Evolutionary conservation across 495 filamentous ascomycete species (phyloP), one percentile per base, ranked within the genome.

Genomic region (Evansstolkia leycettana): DNA sequence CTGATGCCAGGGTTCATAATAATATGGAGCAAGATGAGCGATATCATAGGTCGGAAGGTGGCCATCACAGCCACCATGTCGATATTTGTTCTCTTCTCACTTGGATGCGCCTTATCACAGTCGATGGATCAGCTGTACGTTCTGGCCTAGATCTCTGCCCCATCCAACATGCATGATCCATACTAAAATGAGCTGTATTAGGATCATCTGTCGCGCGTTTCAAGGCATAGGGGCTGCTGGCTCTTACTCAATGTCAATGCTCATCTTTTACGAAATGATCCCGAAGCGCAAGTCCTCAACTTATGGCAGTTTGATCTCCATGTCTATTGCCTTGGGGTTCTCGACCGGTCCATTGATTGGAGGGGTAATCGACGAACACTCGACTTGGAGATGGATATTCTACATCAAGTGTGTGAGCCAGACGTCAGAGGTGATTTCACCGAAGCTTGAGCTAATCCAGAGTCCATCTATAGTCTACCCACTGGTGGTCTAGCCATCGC

Each of bases 321-420:
- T 60, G 12, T 60, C 65, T 10, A 61, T 65, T 30, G 61, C 55
- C n/a, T 33, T 71, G 7, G 57, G 60, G 15, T 45, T 46, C 31
- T 37, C 54, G 11, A 39, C 39, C 7, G 62, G 62, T 1, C 79
- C 79, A 1, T 51, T 82, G 3, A 48, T 82, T 3, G 79, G 79
- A 13, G 79, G 79, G 5, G 64, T 62, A 1, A 72, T 84, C 30
- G 64, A 74, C 0, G 59, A 69, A 20, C 45, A 57, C 8, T 58
- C 63, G 5, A 50, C 51, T 2, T 82, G 78, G 79, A 50, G 69
- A 31, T 77, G 73, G 61, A 66, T 73, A 20, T 82, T 80, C 41
- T 68, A 69, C 51, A 65, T 82, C 47, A 82, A 82, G 58, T 64
- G 44, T 28, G 57, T 44, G 9, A 15, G 20, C 9, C 20, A n/a